Evolutionary conservation across 2,329 filamentous ascomycete genomes (phyloP).

Genomic region (Rutstroemia sp.): DNA sequence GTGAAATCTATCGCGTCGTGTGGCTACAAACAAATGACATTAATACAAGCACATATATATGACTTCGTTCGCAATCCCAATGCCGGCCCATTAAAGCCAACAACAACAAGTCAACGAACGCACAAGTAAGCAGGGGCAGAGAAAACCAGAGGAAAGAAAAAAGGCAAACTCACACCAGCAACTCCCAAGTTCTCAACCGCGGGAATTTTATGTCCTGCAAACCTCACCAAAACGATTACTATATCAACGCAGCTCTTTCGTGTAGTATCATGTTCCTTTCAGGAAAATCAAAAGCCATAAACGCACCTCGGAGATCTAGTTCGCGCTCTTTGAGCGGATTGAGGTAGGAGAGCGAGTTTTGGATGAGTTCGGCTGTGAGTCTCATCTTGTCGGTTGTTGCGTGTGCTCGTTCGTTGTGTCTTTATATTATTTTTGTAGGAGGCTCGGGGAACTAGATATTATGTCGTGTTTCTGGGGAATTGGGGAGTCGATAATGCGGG

Average conservation of each 20-base stretch:
- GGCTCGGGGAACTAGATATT: background rate
- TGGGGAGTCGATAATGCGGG: background rate
- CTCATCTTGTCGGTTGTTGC: constrained; percentile 53
- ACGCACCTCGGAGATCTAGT: constrained; percentile 98
- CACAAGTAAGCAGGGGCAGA: no score
- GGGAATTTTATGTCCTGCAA: constrained; percentile 93
- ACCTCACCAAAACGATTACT: constrained; percentile 36
- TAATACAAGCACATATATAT: background rate
- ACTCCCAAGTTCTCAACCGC: constrained; percentile 96
- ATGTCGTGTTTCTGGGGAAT: background rate
- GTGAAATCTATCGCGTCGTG: constrained; percentile 98
- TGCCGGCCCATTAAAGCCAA: no score
- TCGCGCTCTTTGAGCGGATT: constrained; percentile 98
- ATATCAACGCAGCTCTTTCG: constrained; percentile 79
- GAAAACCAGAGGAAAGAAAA: constrained; percentile 1
- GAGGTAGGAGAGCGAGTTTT: constrained; percentile 92
- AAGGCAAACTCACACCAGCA: constrained; percentile 62
- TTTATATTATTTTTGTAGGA: background rate
- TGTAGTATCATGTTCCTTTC: constrained; percentile 97
- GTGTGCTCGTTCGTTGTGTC: constrained; percentile 10
- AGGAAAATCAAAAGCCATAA: constrained; percentile 33
- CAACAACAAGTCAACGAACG: no score
- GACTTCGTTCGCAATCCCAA: background rate
- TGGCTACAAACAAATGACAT: constrained; percentile 48
- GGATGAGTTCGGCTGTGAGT: constrained; percentile 91